Evolutionary conservation across 2,329 filamentous ascomycete genomes (phyloP), one percentile per base, ranked within the genome.

Genomic region (Aspergillus sp.): DNA sequence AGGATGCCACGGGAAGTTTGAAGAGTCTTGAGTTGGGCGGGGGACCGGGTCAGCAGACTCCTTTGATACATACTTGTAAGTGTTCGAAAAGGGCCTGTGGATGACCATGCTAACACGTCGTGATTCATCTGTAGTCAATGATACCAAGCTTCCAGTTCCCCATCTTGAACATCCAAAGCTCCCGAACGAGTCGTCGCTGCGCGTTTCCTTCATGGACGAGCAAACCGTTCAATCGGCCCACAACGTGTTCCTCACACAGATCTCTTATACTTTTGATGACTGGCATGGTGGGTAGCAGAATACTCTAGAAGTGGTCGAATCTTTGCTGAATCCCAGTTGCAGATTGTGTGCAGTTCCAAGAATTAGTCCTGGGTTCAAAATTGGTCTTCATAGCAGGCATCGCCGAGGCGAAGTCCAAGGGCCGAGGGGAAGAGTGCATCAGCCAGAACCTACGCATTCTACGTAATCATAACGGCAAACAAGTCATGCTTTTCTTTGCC

Each of bases 391-490:
- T 78, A 32, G 76, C 74, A 0, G 77, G 77, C 0, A 77, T 79
- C 55, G 76, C 77, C 1, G 76, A 78, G 58, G 77, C 76, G 45
- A 78, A 76, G 49, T 79, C 76, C 47, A 79, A 78, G 61, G 77
- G 77, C 8, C 75, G 77, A 7, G 77, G 77, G 0, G 77, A 79
- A 59, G 77, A 79, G 69, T 78, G 76, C 56, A 79, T 79, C 67
- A 79, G 76, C 53, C 77, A 79, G 63, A 79, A 79, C 58, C 60
- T 79, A 15, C 75, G 77, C 4, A 71, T 79, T 8, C 67, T 79
- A 3, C 74, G 73, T 1, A 73, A 72, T 1, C 62, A 65, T 2
- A 77, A 74, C 23, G 74, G 74, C 36, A 72, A 69, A 57, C 69
- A 72, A 13, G 71, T 74, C 1, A 70, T 79, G 52, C 38, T 79